A percentile compares a stretch with the other conserved stretches of the same genome.
phyloP scores from a whole-genome alignment of 2,329 filamentous ascomycete species.

The Beauveria asiatica region DNA sequence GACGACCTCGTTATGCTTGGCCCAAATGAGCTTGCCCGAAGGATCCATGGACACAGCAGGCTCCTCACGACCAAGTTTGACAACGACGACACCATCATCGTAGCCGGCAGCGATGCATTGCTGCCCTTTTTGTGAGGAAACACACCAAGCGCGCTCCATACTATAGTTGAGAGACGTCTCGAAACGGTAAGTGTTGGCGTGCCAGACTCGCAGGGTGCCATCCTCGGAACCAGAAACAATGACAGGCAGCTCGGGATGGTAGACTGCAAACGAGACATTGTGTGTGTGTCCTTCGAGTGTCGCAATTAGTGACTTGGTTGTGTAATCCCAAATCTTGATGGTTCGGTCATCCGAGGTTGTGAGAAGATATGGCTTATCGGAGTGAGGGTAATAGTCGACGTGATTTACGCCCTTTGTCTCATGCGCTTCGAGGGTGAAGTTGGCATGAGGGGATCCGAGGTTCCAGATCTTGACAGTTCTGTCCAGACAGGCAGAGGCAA shows the following conservation, averaged over 20 bases:
- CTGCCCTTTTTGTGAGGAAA: slow-evolving; percentile 87
- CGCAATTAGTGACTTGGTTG: slow-evolving; percentile 92
- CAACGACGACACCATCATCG: slow-evolving; percentile 93
- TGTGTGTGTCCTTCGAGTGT: slow-evolving; percentile 95
- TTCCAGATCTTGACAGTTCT: slow-evolving; percentile 98
- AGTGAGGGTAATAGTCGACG: slow-evolving; percentile 78
- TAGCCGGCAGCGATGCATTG: slow-evolving; percentile 94
- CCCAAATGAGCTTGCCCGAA: slow-evolving; percentile 94
- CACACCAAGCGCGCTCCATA: slow-evolving; percentile 93
- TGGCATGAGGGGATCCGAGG: slow-evolving; percentile 83
- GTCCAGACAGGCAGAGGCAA: slow-evolving; percentile 91
- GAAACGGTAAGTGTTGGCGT: slow-evolving; percentile 92
- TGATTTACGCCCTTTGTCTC: slow-evolving; percentile 97
- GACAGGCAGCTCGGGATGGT: slow-evolving; percentile 91
- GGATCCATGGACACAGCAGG: slow-evolving; percentile 96
- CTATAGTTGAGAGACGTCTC: slow-evolving; percentile 96
- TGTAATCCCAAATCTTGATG: slow-evolving; percentile 99
- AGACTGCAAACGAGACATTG: slow-evolving; percentile 96
- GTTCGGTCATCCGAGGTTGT: slow-evolving; percentile 95
- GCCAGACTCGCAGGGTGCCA: slow-evolving; percentile 96
- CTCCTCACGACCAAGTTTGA: slow-evolving; percentile 95
- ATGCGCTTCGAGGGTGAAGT: slow-evolving; percentile 94
- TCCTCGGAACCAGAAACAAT: slow-evolving; percentile 98
- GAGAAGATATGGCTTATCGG: slow-evolving; percentile 76
- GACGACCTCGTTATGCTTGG: slow-evolving; percentile 88